Base-by-base conservation (phyloP, 768 basidiomycete genomes). In the Boletus pseudopeckii region DNA sequence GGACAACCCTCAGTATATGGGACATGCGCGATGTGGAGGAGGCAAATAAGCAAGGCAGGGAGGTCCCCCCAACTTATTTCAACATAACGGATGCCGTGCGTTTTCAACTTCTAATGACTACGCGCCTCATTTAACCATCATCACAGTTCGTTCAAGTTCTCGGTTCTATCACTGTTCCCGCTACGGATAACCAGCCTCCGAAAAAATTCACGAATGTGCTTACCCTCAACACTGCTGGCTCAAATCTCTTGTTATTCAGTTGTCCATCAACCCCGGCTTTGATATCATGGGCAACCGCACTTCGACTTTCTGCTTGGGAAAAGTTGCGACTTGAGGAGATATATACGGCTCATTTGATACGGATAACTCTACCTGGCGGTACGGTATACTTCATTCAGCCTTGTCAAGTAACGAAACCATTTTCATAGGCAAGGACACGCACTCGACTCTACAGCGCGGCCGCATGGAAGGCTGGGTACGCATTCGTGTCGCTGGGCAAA, bases 311-410 rank as follows among this genome's bases (percentile, higher is more conserved):
- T 10, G 81, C 89, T 48, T 99, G 94, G 93, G 97, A 99, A 72
- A 93, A 95, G 65, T 87, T 91, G 1, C 84, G 93, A 40, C 78
- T 98, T 15, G 92, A 97, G 71, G 96, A 99, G 74, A 93, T 99
- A 55, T 98, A 98, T 68, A 98, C 97, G 0, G 95, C 93, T 6
- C 92, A 98, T 74, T 73, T 98, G 41, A 80, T 98, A 57, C 80
- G 92, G 48, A 90, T 88, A 64, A 88, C 80, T n/a, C 69, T 89
- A 43, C 77, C 74, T 50, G 75, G 77, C 43, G 73, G 80, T 76
- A 50, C 28, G 74, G 30, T 26, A 48, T 43, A n/a, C 44, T 34
- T 45, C 40, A 24, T 45, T 48, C 43, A 17, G 13, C 15, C 70
- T 67, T 55, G 70, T 75, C 75, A 24, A 58, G 70, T 58, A 18